phyloP scores from a whole-genome alignment of 495 filamentous ascomycete genomes.

The Annulohypoxylon stygium region DNA sequence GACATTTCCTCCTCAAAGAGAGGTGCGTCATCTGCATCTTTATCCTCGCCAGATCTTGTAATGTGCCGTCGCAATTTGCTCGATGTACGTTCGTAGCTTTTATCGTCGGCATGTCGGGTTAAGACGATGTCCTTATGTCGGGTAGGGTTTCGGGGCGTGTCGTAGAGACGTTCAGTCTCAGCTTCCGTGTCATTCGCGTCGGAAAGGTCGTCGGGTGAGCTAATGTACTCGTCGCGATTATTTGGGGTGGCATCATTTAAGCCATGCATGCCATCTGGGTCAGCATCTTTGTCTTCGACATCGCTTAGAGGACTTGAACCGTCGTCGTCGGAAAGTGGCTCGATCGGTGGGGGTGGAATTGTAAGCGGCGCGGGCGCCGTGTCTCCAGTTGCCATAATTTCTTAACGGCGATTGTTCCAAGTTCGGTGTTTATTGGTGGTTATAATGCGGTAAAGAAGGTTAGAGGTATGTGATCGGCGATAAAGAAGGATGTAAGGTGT shows the following conservation, averaged over 20 bases:
- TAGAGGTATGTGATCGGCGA: conserved; percentile 1
- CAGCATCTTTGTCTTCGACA: conserved; percentile 77
- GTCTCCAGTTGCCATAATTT: conserved; percentile 61
- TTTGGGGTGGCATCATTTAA: conserved; percentile 58
- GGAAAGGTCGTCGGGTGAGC: conserved; percentile 61
- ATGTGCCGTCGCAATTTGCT: conserved; percentile 71
- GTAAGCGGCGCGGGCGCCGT: conserved; percentile 60
- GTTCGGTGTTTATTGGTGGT: neutral
- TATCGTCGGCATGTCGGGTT: conserved; percentile 53
- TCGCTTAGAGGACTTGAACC: conserved; percentile 86
- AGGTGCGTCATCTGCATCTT: conserved; percentile 55
- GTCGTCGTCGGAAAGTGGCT: conserved; percentile 55
- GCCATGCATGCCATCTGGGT: conserved; percentile 61
- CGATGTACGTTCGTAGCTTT: conserved; percentile 69
- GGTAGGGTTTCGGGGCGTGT: conserved; percentile 83
- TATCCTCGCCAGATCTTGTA: conserved; percentile 51
- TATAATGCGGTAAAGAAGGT: neutral
- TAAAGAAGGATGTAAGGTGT: conserved; percentile 13
- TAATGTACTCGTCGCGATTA: conserved; percentile 65
- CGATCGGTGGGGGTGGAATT: conserved; percentile 60
- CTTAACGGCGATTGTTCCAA: neutral
- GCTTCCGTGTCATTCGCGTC: conserved; percentile 93
- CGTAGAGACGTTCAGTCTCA: conserved; percentile 93
- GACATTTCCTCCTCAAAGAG: conserved; percentile 60
- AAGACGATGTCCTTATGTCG: conserved; percentile 72